phyloP scores from a whole-genome alignment of 2,329 filamentous ascomycete species.

The Davidsoniella eucalypti region DNA sequence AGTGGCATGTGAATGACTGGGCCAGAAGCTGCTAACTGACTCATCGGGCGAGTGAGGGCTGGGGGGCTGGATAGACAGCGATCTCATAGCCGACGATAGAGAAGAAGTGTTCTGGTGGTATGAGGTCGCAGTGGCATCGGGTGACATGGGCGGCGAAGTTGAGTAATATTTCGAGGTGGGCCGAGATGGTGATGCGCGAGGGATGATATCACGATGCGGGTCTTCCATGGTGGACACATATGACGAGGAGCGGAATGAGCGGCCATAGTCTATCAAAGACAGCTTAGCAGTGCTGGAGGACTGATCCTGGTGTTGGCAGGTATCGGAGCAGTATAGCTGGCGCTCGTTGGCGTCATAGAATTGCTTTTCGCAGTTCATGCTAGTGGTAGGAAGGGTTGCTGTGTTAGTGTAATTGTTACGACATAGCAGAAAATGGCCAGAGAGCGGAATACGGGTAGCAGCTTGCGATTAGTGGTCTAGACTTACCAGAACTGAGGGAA shows the following conservation, averaged over 20 bases:
- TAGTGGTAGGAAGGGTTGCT: conserved; percentile 18
- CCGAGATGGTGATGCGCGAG: conserved; percentile 45
- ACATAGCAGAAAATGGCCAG: not conserved
- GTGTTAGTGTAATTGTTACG: not conserved
- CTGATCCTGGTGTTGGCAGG: conserved; percentile 39
- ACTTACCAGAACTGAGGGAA: conserved; percentile 51
- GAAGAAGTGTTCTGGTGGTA: conserved; percentile 23
- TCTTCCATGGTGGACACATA: conserved; percentile 23
- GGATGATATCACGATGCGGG: conserved; percentile 41
- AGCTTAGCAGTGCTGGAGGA: conserved; percentile 20
- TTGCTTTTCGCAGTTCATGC: conserved; percentile 52
- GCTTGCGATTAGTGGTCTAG: conserved; percentile 1
- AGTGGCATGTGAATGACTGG: conserved; percentile 30
- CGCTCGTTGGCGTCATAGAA: conserved; percentile 42
- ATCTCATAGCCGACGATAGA: conserved; percentile 39
- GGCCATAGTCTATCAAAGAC: conserved; percentile 17
- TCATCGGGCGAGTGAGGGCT: conserved; percentile 38
- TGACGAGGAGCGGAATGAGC: conserved; percentile 17
- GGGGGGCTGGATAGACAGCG: conserved; percentile 34
- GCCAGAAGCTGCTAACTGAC: conserved; percentile 31
- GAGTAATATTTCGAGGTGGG: conserved; percentile 38
- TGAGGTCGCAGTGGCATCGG: conserved; percentile 20
- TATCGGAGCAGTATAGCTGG: conserved; percentile 47
- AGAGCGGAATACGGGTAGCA: not conserved
- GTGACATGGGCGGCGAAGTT: conserved; percentile 32